A percentile compares a stretch with the other conserved stretches of the same genome.
Evolutionary conservation across 2,329 filamentous ascomycete genomes (phyloP).

Genomic region (Akanthomyces uredinophilus): DNA sequence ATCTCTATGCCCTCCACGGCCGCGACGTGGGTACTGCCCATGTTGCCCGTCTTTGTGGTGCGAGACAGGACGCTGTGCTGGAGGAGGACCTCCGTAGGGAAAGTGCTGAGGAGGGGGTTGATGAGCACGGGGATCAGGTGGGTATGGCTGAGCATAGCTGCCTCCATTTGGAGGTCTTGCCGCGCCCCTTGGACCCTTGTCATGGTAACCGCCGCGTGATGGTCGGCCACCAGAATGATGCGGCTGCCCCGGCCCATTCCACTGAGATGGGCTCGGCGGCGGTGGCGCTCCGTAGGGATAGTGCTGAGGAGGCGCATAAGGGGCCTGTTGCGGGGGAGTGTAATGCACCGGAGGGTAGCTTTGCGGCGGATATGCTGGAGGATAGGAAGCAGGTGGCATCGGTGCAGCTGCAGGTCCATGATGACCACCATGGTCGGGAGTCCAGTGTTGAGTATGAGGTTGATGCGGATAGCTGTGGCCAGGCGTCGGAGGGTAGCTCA

Average conservation of each 20-base stretch:
- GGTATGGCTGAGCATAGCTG: conserved; percentile 35
- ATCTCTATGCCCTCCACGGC: conserved; percentile 31
- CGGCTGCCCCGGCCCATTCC: conserved; percentile 30
- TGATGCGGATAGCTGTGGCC: conserved; percentile 33
- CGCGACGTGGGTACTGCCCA: conserved; percentile 30
- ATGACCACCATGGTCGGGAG: conserved; percentile 34
- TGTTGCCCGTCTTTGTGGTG: conserved; percentile 31
- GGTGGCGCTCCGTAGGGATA: conserved; percentile 35
- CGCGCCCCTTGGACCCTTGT: conserved; percentile 33
- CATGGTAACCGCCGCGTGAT: conserved; percentile 40
- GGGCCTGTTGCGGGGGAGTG: conserved; percentile 34
- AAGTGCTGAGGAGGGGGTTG: conserved; percentile 28
- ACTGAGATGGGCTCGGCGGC: conserved; percentile 31
- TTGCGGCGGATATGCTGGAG: conserved; percentile 55
- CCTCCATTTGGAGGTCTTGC: conserved; percentile 17
- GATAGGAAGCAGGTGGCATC: conserved; percentile 50
- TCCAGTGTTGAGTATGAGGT: conserved; percentile 35
- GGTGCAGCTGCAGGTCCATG: conserved; percentile 42
- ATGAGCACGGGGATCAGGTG: conserved; percentile 33
- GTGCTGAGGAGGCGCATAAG: conserved; percentile 37
- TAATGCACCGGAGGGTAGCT: conserved; percentile 41
- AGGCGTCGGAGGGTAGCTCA: conserved; percentile 31
- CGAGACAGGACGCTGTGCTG: conserved; percentile 29
- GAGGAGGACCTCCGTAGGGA: conserved; percentile 36
- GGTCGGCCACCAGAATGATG: conserved; percentile 31